Evolutionary conservation across 768 basidiomycete genomes (phyloP).

Genomic region (Gymnopilus dilepis): DNA sequence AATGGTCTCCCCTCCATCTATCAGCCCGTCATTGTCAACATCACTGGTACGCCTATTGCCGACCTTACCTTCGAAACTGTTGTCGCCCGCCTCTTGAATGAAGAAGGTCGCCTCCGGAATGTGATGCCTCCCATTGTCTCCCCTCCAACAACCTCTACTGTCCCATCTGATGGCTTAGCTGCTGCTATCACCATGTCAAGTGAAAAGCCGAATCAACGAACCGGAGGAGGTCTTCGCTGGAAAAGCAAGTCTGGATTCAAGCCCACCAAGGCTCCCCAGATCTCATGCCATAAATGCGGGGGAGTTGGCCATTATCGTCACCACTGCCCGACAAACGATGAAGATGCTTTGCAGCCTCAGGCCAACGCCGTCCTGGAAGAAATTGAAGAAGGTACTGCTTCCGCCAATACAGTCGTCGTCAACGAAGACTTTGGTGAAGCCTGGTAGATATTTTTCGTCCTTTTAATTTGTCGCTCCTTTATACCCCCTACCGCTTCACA

Average conservation of each 20-base stretch:
- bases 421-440: too few species aligned
- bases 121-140: too few species aligned
- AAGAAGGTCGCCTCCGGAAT: conserved; percentile 12
- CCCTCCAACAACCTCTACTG: neutral
- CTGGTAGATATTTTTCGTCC: too few species aligned
- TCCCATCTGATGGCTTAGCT: neutral
- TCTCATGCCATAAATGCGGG: conserved; percentile 1
- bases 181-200: neutral
- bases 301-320: conserved; percentile 1
- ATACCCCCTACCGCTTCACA: too few species aligned
- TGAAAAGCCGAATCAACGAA: too few species aligned
- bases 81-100: conserved; percentile 9
- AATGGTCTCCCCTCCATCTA: conserved; percentile 1
- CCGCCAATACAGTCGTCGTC: too few species aligned
- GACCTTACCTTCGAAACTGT: conserved; percentile 5
- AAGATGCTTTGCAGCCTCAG: neutral
- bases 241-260: neutral
- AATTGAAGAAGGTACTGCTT: too few species aligned
- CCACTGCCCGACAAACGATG: neutral
- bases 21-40: conserved; percentile 9
- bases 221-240: neutral
- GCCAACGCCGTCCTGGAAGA: too few species aligned
- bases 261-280: neutral
- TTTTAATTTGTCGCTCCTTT: too few species aligned
- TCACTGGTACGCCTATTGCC: conserved; percentile 2